Conservation (phyloP, 805 yeast genomes). For the Torulaspora gathmanii region DNA sequence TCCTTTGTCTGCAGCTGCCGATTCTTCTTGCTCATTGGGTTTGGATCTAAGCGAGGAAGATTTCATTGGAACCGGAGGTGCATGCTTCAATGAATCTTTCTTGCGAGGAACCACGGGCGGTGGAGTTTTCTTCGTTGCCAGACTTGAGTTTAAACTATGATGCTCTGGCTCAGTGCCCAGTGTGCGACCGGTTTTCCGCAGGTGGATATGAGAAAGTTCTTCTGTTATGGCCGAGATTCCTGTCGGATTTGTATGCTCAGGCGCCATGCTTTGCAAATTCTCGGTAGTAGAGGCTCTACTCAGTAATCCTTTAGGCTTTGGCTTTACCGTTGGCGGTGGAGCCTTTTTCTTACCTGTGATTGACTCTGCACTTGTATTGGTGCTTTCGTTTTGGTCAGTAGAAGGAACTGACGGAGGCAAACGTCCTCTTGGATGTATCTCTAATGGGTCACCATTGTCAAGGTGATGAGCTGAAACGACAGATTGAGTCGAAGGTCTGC, state of each 20-base stretch:
- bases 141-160: neutral
- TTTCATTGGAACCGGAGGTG: conserved; percentile 21
- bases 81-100: conserved; percentile 14
- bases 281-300: conserved; percentile 1
- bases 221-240: conserved; percentile 10
- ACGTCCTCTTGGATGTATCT: conserved; percentile 7
- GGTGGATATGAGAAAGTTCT: conserved; percentile 15
- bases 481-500: conserved; percentile 1
- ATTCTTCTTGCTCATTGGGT: conserved; percentile 4
- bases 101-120: conserved; percentile 23
- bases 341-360: conserved; percentile 4
- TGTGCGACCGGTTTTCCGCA: conserved; percentile 16
- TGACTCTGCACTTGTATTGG: neutral
- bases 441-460: neutral
- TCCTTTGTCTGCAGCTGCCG: conserved; percentile 10
- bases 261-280: neutral
- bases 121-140: conserved; percentile 1
- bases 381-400: neutral
- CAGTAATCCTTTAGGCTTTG: conserved; percentile 26
- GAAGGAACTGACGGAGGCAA: neutral
- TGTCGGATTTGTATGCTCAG: neutral
- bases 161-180: neutral
- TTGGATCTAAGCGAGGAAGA: conserved; percentile 7
- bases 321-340: conserved; percentile 30
- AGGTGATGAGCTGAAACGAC: neutral